These are phyloP conservation scores for Talaromyces sp. DNA, from an alignment of 2,329 filamentous ascomycete species.

Conservation along the genomic window DNA sequence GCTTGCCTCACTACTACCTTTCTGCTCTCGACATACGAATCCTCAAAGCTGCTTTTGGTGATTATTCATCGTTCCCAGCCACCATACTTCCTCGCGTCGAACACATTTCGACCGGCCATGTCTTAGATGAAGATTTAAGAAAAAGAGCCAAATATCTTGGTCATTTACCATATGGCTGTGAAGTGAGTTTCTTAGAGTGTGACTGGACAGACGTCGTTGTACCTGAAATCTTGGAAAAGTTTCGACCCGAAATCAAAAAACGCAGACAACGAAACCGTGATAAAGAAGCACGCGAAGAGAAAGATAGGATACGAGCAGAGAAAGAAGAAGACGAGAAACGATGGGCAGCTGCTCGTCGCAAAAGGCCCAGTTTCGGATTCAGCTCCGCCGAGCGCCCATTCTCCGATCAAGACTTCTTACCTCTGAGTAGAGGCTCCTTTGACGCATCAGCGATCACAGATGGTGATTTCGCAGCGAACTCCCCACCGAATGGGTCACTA, in stretches of 20 bases:
- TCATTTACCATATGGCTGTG: constrained; percentile 84
- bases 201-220: constrained; percentile 91
- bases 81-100: constrained; percentile 84
- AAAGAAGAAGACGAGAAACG: constrained; percentile 68
- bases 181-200: constrained; percentile 86
- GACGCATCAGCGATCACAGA: constrained; percentile 29
- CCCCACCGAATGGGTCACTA: constrained; percentile 34
- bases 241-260: constrained; percentile 71
- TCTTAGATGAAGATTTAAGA: constrained; percentile 78
- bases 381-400: constrained; percentile 43
- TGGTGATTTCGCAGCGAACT: constrained; percentile 31
- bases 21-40: constrained; percentile 90
- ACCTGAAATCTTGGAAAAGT: constrained; percentile 68
- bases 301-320: constrained; percentile 77
- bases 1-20: constrained; percentile 81
- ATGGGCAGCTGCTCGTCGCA: constrained; percentile 65
- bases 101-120: constrained; percentile 81
- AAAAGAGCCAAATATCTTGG: constrained; percentile 82
- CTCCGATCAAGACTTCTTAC: constrained; percentile 63
- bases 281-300: constrained; percentile 81
- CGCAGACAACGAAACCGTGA: constrained; percentile 74
- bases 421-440: constrained; percentile 46
- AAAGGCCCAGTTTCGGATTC: constrained; percentile 50
- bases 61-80: constrained; percentile 77
- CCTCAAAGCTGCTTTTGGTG: constrained; percentile 80